Evolutionary conservation across 2,329 filamentous ascomycete species (phyloP), one percentile per base, ranked within the genome.

Genomic region (Eutypa lata): DNA sequence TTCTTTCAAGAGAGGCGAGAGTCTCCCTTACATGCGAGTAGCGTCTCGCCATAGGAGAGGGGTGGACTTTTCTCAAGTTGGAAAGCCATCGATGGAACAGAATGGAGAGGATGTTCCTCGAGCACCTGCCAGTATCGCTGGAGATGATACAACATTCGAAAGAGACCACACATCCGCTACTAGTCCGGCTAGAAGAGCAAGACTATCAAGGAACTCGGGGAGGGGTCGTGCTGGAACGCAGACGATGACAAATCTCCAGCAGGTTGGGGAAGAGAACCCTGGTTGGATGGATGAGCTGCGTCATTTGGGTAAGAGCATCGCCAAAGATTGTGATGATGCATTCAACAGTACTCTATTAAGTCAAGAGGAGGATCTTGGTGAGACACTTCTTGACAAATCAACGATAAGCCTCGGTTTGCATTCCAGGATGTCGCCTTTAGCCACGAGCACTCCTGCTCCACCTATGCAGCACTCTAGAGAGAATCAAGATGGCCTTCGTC

Each of bases 241-340:
- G 33, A 57, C 65, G 3, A 61, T 63, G 60, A 51, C 56, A n/a
- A 64, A 66, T 35, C 49, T 63, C 3, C 53, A 63, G 19, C 51
- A 57, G 37, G 19, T 33, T 22, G 48, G 53, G 8, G 57, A 61
- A 16, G 52, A 53, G 16, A 50, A 37, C n/a, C 54, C 69, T 48
- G 61, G 73, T 40, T 71, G 79, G 61, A 86, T 83, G 61, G 90
- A 91, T 53, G 92, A 96, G 66, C 82, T 94, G 50, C 81, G 90
- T 7, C 87, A 93, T 61, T 88, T 95, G 53, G 96, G 91, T 61
- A 84, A 83, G 62, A 91, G 91, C 62, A 86, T 97, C 56, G 90
- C 91, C 48, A 90, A 91, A 69, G 90, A 94, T 53, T 95, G 92
- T 65, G 92, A 97, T 65, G 90, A 94, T 64, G 92, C 92, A 1